Conservation (phyloP, 345 rosid genomes). For the Bruguiera sexangula region DNA sequence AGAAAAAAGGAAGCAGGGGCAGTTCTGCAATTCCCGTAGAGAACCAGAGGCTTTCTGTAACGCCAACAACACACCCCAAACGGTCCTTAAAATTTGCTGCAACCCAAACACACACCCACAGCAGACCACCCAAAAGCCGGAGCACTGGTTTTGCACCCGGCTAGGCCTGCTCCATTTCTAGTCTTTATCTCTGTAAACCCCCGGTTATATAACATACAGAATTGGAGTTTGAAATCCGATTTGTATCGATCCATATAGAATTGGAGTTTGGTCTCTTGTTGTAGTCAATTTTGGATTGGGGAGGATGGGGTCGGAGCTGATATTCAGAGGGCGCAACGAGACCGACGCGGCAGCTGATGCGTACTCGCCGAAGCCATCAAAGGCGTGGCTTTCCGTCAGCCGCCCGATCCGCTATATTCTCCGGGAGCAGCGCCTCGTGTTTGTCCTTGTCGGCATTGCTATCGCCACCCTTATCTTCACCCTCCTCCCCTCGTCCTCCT, state of each 20-base stretch:
- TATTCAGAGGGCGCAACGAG: constrained; percentile 71
- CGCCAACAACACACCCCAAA: no score
- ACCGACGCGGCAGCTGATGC: constrained; percentile 43
- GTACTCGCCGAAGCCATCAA: constrained; percentile 65
- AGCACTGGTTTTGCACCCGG: no score
- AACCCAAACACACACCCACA: not conserved
- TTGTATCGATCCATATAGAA: not conserved
- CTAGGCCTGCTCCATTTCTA: no score
- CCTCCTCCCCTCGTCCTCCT: constrained; percentile 40
- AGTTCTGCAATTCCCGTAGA: constrained; percentile 16
- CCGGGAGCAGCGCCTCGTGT: constrained; percentile 88
- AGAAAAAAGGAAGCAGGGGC: constrained; percentile 15
- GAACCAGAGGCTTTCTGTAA: not conserved
- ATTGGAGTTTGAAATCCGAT: not conserved
- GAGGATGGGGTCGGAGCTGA: constrained; percentile 75
- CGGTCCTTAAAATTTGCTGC: no score
- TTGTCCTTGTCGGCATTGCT: constrained; percentile 80
- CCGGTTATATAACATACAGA: not conserved
- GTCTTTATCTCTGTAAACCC: no score
- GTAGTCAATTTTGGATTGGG: not conserved
- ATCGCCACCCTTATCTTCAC: constrained; percentile 73
- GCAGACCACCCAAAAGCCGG: not conserved
- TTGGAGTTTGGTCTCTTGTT: not conserved
- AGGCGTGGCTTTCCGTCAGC: constrained; percentile 60
- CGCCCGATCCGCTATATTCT: constrained; percentile 77